These are phyloP conservation scores for Solanum hybrid DNA, from an alignment of 305 asterid genomes.

Conservation along the genomic window DNA sequence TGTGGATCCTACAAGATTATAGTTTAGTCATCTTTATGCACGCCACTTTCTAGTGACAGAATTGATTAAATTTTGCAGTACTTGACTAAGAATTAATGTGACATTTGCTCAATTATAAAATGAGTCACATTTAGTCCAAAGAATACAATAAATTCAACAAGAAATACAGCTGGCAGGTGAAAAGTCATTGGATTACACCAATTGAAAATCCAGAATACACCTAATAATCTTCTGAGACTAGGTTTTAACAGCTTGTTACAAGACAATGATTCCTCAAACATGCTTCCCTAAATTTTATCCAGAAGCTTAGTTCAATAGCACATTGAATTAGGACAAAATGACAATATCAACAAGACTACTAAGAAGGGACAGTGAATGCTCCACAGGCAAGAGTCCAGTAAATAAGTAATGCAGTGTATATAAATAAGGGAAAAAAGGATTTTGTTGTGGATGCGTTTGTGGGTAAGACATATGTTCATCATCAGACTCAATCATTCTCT, in stretches of 20 bases:
- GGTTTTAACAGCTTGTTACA: conserved; percentile 13
- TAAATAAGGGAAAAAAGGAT: conserved; percentile 10
- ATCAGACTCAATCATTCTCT: neutral
- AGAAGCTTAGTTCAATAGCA: conserved; percentile 20
- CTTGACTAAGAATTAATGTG: neutral
- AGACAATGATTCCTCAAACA: conserved; percentile 17
- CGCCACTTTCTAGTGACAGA: neutral
- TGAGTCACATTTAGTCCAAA: neutral
- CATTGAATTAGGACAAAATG: conserved; percentile 14
- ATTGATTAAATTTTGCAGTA: neutral
- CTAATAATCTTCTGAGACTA: conserved; percentile 11
- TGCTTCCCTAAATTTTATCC: conserved; percentile 19
- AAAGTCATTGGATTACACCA: neutral
- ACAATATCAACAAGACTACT: neutral
- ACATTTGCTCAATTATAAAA: neutral
- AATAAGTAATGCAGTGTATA: neutral
- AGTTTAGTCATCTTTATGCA: neutral
- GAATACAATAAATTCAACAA: neutral
- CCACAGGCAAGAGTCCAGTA: neutral
- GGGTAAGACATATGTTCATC: neutral
- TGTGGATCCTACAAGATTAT: neutral
- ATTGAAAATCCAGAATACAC: conserved; percentile 17
- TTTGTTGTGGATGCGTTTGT: neutral
- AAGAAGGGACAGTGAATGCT: conserved; percentile 4
- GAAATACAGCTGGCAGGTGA: neutral